Base-by-base conservation (phyloP, 352 stramenopile species). In the Phytophthora boehmeriae region DNA sequence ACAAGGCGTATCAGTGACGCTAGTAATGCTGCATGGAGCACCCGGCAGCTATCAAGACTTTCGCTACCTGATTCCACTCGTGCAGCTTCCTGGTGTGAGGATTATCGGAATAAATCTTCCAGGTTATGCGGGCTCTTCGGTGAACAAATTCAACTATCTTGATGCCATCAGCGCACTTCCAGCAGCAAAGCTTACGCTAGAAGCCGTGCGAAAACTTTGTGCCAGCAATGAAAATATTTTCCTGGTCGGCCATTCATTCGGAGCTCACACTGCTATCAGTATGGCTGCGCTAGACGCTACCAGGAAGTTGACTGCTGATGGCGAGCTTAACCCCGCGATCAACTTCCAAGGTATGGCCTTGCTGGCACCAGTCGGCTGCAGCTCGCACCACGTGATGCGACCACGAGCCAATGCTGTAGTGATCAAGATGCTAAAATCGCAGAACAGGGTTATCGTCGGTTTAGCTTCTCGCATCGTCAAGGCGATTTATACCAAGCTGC, bases 41-140 rank as follows among this genome's bases (percentile, higher is more conserved):
- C 76, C 79, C 16, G 79, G 79, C 0, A 80, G 71, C 46, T 78
- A 81, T 62, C 61, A 75, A 11, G 76, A 86, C 42, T 89, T 86
- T 54, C 71, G 71, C 19, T 63, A 89, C 59, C 34, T 89, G 9
- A 54, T 83, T 44, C 80, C 80, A 22, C 54, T 89, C 17, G n/a
- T 62, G 16, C 30, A 63, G 41, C 30, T 64, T 44, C 56, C 50
- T 19, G 59, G 39, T 38, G 39, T 74, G 19, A 71, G 82, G 6
- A 71, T 92, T 17, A 45, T 92, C 5, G 80, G 58, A 1, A 27
- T 92, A 35, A 86, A 90, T 23, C 52, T 89, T 23, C 78, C 80
- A 6, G 80, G 80, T 8, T 89, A 86, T 47, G 56, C 36, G 19
- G 67, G 59, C 2, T 81, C 73, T 1, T 58, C 13, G 1, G 66